Evolutionary conservation across 768 basidiomycete genomes (phyloP), one percentile per base, ranked within the genome.

Genomic region (Amanita molliuscula): DNA sequence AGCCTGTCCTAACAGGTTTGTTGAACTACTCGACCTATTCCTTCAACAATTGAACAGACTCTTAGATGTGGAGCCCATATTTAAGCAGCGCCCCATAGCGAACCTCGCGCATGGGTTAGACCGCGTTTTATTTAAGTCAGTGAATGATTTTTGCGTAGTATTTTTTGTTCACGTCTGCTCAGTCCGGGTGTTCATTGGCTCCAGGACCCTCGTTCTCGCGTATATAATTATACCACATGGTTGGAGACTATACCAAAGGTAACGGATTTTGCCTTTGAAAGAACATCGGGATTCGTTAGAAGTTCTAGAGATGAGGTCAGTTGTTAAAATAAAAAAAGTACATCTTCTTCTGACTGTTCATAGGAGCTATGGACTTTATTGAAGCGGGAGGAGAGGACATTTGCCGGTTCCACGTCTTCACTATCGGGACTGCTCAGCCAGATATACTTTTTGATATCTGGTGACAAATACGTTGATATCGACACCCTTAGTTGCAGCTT

Each of bases 131-230:
- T 88, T 88, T 73, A 88, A 82, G 85, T 88, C 59, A 44, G 78
- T 71, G 5, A 6, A 40, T 25, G 31, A 18, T 9, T 16, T 9
- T 38, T 16, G 15, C 31, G 3, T 26, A 5, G 20, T 10, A 34
- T 52, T 41, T 8, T 13, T 20, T 41, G 38, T 47, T 51, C 29
- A 52, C 50, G 26, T 51, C 11, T 18, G 33, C 53, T 42, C 53
- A 96, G 93, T 56, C 88, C 87, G 4, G 88, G 89, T 8, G 84
- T 94, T 0, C 88, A 92, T 57, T 89, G 89, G 83, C 66, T 96
- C 2, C 80, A 81, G 58, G 92, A 98, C 60, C 88, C 90, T 0
- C 74, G 87, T 15, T 87, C 91, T 0, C 74, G 79, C 4, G 84
- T 90, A 11, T 94, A 88, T 67, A 94, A 94, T 59, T 97, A 91